phyloP scores from a whole-genome alignment of 1,284 basidiomycete genomes.

The Veloporphyrellus conicus region DNA sequence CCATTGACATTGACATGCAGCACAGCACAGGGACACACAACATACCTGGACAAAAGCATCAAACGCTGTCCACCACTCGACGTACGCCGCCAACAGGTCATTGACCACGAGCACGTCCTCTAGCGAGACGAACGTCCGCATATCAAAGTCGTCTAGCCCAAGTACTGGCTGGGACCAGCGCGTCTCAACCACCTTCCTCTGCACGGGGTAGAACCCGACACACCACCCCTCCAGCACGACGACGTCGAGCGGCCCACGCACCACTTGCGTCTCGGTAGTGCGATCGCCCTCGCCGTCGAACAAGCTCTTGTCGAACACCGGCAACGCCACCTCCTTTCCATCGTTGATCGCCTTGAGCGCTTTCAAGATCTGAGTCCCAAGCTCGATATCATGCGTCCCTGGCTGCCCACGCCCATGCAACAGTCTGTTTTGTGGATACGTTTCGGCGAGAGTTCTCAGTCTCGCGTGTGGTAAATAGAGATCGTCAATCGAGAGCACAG shows the following conservation, averaged over 20 bases:
- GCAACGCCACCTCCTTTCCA: slow-evolving; percentile 50
- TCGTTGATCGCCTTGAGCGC: slow-evolving; percentile 48
- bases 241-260: slow-evolving; percentile 65
- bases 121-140: slow-evolving; percentile 32
- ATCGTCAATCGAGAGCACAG: slow-evolving; percentile 79
- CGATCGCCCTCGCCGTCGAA: slow-evolving; percentile 82
- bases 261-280: slow-evolving; percentile 35
- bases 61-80: slow-evolving; percentile 63
- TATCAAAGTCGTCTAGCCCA: slow-evolving; percentile 39
- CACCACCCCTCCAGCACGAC: slow-evolving; percentile 88
- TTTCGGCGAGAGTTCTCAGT: slow-evolving; percentile 50
- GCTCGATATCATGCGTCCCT: slow-evolving; percentile 77
- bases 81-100: slow-evolving; percentile 52
- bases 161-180: slow-evolving; percentile 30
- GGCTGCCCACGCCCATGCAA: slow-evolving; percentile 79
- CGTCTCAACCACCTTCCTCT: slow-evolving; percentile 34
- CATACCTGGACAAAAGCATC: slow-evolving; percentile 68
- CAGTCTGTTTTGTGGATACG: slow-evolving; percentile 58
- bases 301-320: slow-evolving; percentile 84
- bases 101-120: slow-evolving; percentile 63
- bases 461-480: slow-evolving; percentile 72
- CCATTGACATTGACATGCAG: not conserved
- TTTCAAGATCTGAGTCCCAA: slow-evolving; percentile 55
- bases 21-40: not conserved
- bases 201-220: slow-evolving; percentile 62